These are phyloP conservation scores for Ganoderma resinaceum DNA, from an alignment of 1,284 basidiomycete species.

Conservation along the genomic window DNA sequence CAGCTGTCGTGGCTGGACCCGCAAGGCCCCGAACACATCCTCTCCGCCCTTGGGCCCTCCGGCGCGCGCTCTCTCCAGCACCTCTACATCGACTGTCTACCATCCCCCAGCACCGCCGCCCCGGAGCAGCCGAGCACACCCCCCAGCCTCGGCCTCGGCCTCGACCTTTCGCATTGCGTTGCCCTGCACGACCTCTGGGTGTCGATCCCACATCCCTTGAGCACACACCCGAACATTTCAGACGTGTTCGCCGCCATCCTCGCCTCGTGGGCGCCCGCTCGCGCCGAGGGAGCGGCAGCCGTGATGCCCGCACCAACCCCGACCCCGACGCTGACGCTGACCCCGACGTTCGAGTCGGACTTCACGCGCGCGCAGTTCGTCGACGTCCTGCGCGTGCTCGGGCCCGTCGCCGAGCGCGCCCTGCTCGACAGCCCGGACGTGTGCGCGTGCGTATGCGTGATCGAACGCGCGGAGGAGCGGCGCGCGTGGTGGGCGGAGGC, in stretches of 20 bases:
- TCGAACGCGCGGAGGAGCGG: not conserved
- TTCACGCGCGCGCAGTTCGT: not conserved
- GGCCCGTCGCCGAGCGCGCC: not conserved
- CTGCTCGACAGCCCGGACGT: not conserved
- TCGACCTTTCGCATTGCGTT: not conserved
- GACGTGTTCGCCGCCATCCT: not conserved
- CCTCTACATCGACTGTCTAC: not conserved
- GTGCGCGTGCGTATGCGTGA: not conserved
- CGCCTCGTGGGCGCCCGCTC: not conserved
- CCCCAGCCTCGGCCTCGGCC: not conserved
- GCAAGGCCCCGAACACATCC: not conserved
- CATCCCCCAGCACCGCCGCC: not conserved
- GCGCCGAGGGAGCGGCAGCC: slow-evolving; percentile 26
- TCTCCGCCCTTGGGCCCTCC: not conserved
- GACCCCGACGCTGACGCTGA: not conserved
- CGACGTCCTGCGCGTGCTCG: not conserved
- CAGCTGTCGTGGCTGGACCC: not conserved
- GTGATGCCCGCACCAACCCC: no score
- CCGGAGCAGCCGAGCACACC: not conserved
- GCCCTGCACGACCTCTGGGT: not conserved
- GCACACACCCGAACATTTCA: not conserved
- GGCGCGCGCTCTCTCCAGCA: not conserved
- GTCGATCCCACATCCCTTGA: not conserved
- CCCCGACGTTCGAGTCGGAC: not conserved
- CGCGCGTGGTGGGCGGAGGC: not conserved